Conservation (phyloP, 169 alveolate genomes). For the Plasmodium yoelii region DNA sequence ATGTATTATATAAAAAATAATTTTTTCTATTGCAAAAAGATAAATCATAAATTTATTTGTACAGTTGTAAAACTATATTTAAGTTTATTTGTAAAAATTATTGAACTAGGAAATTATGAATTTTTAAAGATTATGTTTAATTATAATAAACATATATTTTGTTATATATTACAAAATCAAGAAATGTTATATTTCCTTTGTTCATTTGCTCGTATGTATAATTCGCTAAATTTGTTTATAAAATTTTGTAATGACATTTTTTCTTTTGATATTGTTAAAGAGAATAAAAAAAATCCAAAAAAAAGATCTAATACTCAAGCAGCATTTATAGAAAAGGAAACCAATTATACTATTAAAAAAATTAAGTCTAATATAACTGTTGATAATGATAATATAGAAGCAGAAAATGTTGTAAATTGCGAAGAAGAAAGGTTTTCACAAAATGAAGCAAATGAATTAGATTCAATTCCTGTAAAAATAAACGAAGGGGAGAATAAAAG, state of each 20-base stretch:
- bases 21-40: conserved; percentile 38
- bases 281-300: background rate
- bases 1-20: background rate
- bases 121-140: conserved; percentile 58
- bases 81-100: conserved; percentile 62
- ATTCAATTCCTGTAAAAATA: background rate
- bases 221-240: conserved; percentile 34
- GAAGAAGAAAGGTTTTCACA: background rate
- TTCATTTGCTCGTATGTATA: conserved; percentile 51
- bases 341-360: background rate
- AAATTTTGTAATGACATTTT: conserved; percentile 19
- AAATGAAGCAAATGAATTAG: background rate
- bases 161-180: conserved; percentile 31
- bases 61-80: conserved; percentile 39
- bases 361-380: background rate
- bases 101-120: conserved; percentile 69
- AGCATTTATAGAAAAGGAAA: background rate
- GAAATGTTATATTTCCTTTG: conserved; percentile 46
- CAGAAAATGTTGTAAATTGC: background rate
- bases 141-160: conserved; percentile 52
- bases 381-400: background rate
- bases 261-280: background rate
- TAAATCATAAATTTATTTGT: conserved; percentile 20
- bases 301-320: conserved; percentile 13
- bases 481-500: background rate